Percentiles rank a stretch among this genome's conserved stretches.
Conservation (phyloP, 345 rosid genomes). For the Arabis hirsuta region DNA sequence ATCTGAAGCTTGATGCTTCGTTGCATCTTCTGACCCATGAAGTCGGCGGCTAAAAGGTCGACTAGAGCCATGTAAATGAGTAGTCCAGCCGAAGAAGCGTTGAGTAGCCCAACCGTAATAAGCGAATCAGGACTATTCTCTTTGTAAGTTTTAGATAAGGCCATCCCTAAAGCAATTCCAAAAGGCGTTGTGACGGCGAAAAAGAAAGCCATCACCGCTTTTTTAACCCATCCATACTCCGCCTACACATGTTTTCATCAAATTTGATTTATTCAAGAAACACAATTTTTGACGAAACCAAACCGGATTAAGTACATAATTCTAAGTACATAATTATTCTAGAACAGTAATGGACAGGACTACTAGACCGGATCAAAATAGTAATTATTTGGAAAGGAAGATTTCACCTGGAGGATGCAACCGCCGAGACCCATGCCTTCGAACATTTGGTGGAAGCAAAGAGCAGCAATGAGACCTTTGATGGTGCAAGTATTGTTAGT, state of each 20-base stretch:
- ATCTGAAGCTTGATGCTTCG: conserved; percentile 48
- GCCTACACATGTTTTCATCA: conserved; percentile 32
- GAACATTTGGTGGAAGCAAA: conserved; percentile 76
- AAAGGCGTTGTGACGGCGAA: conserved; percentile 68
- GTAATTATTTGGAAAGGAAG: no score
- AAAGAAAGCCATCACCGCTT: conserved; percentile 55
- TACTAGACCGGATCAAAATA: no score
- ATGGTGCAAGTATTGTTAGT: conserved; percentile 58
- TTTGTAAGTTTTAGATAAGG: conserved; percentile 45
- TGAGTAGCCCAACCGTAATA: conserved; percentile 59
- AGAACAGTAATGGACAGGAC: no score
- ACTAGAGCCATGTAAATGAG: conserved; percentile 75
- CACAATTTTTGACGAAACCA: no score
- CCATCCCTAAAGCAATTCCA: conserved; percentile 66
- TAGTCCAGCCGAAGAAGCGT: conserved; percentile 69
- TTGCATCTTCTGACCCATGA: conserved; percentile 59
- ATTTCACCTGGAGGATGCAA: conserved; percentile 51
- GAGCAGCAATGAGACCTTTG: conserved; percentile 61
- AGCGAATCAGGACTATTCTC: conserved; percentile 61
- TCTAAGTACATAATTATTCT: no score
- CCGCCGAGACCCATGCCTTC: conserved; percentile 88
- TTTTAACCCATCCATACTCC: conserved; percentile 39
- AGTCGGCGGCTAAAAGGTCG: conserved; percentile 69
- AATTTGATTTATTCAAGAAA: no score
- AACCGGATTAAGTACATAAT: no score